phyloP scores from a whole-genome alignment of 1,284 basidiomycete genomes.

The Cryptococcus wingfieldii region DNA sequence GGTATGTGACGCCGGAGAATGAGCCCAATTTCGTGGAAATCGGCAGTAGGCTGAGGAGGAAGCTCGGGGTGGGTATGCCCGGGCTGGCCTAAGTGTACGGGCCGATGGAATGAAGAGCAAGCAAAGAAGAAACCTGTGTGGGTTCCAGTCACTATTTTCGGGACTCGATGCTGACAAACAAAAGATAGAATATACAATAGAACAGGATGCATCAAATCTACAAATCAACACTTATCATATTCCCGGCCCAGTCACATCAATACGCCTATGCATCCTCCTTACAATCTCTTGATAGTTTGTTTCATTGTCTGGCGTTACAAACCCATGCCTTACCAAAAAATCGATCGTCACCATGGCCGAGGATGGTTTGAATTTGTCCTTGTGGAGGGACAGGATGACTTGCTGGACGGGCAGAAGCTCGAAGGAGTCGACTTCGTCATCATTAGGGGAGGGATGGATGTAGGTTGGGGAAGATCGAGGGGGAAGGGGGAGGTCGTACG shows the following conservation, averaged over 20 bases:
- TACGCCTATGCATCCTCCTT: conserved; percentile 27
- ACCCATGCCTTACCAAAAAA: conserved; percentile 54
- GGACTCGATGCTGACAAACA: no score
- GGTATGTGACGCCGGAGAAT: conserved; percentile 53
- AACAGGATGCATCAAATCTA: no score
- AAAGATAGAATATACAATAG: no score
- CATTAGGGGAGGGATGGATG: conserved; percentile 62
- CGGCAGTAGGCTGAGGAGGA: conserved; percentile 36
- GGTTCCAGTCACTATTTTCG: no score
- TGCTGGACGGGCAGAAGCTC: conserved; percentile 29
- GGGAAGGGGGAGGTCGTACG: conserved; percentile 71
- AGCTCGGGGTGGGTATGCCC: conserved; percentile 35
- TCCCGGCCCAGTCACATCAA: conserved; percentile 24
- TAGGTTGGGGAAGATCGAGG: conserved; percentile 47
- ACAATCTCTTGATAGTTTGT: conserved; percentile 35
- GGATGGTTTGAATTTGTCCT: conserved; percentile 53
- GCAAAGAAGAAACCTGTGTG: no score
- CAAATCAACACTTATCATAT: not conserved
- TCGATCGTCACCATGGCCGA: conserved; percentile 55
- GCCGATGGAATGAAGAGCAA: no score
- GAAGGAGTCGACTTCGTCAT: conserved; percentile 89
- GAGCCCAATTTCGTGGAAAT: conserved; percentile 50
- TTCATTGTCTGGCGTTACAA: conserved; percentile 52
- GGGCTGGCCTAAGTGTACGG: not conserved
- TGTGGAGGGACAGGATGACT: conserved; percentile 46